Evolutionary conservation across 2,329 filamentous ascomycete genomes (phyloP).

Genomic region (Beauveria sp.): DNA sequence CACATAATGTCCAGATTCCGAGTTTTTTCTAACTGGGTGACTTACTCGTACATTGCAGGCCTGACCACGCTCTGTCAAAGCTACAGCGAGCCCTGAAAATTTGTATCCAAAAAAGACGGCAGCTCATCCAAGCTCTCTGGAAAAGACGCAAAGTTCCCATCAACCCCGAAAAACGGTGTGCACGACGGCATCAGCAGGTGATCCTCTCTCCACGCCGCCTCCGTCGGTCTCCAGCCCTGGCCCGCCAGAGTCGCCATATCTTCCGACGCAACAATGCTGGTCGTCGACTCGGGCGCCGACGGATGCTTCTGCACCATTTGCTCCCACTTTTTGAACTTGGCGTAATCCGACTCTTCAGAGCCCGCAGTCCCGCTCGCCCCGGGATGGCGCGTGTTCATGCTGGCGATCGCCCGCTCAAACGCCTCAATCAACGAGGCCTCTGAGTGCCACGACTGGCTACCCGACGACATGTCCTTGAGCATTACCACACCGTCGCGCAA

Average conservation of each 20-base stretch:
- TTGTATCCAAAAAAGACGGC: conserved; percentile 21
- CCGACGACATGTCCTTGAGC: conserved; percentile 46
- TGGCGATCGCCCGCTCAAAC: conserved; percentile 39
- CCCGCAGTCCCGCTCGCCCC: conserved; percentile 19
- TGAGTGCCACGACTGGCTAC: conserved; percentile 44
- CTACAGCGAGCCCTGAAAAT: neutral
- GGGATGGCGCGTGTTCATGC: conserved; percentile 36
- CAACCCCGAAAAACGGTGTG: conserved; percentile 30
- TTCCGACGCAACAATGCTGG: neutral
- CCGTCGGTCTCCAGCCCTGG: conserved; percentile 4
- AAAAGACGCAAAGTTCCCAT: conserved; percentile 29
- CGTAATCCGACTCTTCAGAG: conserved; percentile 38
- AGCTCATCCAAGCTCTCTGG: conserved; percentile 33
- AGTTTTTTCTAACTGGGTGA: neutral
- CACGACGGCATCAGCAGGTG: conserved; percentile 14
- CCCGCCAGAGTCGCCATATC: neutral
- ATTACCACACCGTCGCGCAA: conserved; percentile 42
- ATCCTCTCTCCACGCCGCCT: conserved; percentile 13
- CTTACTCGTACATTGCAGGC: no score
- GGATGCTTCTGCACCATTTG: conserved; percentile 38
- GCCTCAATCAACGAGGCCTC: conserved; percentile 46
- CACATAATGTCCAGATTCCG: neutral
- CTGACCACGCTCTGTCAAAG: neutral
- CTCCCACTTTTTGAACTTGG: conserved; percentile 44
- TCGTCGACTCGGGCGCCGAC: conserved; percentile 18